Percentiles rank a stretch among this genome's conserved stretches.
These are phyloP conservation scores for Prinsepia uniflora DNA, from an alignment of 306 rosid genomes.

Conservation along the genomic window DNA sequence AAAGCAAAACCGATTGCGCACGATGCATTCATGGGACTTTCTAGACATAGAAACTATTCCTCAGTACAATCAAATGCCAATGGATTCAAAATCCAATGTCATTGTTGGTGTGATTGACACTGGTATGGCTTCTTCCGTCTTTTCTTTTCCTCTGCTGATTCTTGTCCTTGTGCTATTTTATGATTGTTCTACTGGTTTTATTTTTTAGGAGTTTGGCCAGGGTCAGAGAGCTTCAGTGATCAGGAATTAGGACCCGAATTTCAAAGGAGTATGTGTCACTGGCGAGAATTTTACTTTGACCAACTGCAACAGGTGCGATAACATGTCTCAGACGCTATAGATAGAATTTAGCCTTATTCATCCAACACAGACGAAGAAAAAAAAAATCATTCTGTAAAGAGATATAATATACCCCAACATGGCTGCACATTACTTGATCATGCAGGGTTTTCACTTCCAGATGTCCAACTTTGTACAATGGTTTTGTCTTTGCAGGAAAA, in stretches of 20 bases:
- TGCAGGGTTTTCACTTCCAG: not conserved
- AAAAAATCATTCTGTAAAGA: not conserved
- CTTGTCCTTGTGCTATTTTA: not conserved
- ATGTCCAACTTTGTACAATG: not conserved
- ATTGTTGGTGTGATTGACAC: slow-evolving; percentile 67
- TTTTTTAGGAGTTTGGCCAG: slow-evolving; percentile 65
- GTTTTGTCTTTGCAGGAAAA: slow-evolving; percentile 42
- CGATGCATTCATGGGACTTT: slow-evolving; percentile 74
- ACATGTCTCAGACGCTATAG: slow-evolving; percentile 1
- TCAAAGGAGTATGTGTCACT: slow-evolving; percentile 61
- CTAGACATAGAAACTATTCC: slow-evolving; percentile 40
- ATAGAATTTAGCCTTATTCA: not conserved
- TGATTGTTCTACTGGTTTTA: not conserved
- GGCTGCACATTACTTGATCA: not conserved
- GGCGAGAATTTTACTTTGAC: slow-evolving; percentile 57
- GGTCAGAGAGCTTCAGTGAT: slow-evolving; percentile 64
- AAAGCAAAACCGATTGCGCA: slow-evolving; percentile 57
- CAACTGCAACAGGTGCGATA: slow-evolving; percentile 61
- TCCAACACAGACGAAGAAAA: not conserved
- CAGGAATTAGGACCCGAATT: slow-evolving; percentile 60
- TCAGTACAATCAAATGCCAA: slow-evolving; percentile 22
- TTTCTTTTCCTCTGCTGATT: not conserved
- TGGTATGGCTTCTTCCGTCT: slow-evolving; percentile 34
- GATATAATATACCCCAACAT: not conserved
- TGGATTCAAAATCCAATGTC: slow-evolving; percentile 35